Evolutionary conservation across 2,329 filamentous ascomycete species (phyloP).

Genomic region (Pseudogymnoascus sp.): DNA sequence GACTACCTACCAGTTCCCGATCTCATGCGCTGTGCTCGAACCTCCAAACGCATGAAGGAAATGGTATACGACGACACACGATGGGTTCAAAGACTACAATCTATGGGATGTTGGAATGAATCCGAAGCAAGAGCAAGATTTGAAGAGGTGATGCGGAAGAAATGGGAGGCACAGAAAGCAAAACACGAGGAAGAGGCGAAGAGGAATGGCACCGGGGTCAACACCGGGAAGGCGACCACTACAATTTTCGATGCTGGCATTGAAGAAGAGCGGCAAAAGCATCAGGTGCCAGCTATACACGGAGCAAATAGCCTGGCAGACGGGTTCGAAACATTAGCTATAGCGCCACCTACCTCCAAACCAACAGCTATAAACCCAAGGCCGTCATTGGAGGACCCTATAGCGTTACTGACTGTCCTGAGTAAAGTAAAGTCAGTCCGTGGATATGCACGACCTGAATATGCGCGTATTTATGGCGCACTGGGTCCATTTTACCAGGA

Average conservation of each 20-base stretch:
- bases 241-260: constrained; percentile 68
- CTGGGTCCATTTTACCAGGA: constrained; percentile 85
- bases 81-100: constrained; percentile 81
- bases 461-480: constrained; percentile 81
- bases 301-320: constrained; percentile 41
- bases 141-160: constrained; percentile 59
- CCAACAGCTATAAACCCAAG: constrained; percentile 23
- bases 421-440: constrained; percentile 67
- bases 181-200: constrained; percentile 31
- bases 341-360: constrained; percentile 37
- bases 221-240: constrained; percentile 35
- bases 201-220: constrained; percentile 26
- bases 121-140: constrained; percentile 71
- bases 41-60: constrained; percentile 80
- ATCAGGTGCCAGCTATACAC: constrained; percentile 24
- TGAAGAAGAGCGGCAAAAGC: constrained; percentile 54
- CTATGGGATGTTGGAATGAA: constrained; percentile 91
- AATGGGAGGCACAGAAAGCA: constrained; percentile 49
- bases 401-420: constrained; percentile 59
- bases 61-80: constrained; percentile 98
- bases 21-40: constrained; percentile 75
- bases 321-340: constrained; percentile 71
- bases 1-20: constrained; percentile 83
- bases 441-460: constrained; percentile 81
- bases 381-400: constrained; percentile 46